Conservation (phyloP, 2,329 filamentous ascomycete species). For the Lachnellula suecica region DNA sequence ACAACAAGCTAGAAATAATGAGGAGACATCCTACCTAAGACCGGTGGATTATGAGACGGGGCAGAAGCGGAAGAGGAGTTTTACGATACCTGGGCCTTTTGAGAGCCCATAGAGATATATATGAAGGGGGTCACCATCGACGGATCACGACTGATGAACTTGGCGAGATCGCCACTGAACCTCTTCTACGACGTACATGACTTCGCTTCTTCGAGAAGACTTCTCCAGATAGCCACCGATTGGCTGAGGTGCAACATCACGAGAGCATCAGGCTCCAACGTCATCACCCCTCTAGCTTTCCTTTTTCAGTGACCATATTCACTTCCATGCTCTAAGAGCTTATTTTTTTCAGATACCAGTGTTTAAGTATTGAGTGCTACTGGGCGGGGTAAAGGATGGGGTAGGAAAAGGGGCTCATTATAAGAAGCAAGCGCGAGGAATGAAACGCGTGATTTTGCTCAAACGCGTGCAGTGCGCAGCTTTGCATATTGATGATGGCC, state of each 20-base stretch:
- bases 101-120: slow-evolving; percentile 18
- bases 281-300: slow-evolving; percentile 1
- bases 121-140: not conserved
- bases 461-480: not conserved
- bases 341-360: slow-evolving; percentile 15
- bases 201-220: slow-evolving; percentile 3
- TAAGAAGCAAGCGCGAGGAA: not conserved
- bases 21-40: slow-evolving; percentile 25
- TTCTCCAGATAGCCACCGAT: not conserved
- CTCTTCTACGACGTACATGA: slow-evolving; percentile 10
- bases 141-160: not conserved
- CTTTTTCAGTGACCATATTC: slow-evolving; percentile 4
- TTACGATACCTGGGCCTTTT: slow-evolving; percentile 26
- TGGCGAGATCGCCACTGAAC: not conserved
- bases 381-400: not conserved
- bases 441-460: slow-evolving; percentile 1
- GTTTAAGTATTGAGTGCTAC: slow-evolving; percentile 11
- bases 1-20: slow-evolving; percentile 22
- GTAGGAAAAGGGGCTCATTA: not conserved
- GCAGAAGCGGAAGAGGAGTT: slow-evolving; percentile 31
- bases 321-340: slow-evolving; percentile 1
- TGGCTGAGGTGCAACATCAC: not conserved
- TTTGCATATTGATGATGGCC: not conserved
- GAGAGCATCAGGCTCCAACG: not conserved
- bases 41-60: slow-evolving; percentile 25